These are phyloP conservation scores for Rubia occidens DNA, from an alignment of 305 asterid species.

Conservation along the genomic window DNA sequence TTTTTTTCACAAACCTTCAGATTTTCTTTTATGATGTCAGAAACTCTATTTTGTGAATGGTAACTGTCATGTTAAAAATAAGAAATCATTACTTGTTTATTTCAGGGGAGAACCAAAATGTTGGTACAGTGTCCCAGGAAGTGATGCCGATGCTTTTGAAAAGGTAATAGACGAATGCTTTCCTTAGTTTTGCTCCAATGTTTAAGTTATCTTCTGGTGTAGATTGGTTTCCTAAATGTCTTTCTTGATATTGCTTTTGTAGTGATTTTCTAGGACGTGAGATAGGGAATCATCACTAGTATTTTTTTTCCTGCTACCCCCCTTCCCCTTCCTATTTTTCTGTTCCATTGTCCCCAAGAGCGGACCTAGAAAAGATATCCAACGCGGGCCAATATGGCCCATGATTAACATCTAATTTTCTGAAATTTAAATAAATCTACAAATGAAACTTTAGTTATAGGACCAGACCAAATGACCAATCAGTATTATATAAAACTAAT, in stretches of 20 bases:
- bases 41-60: not conserved
- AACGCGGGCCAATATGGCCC: not conserved
- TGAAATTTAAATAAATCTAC: not conserved
- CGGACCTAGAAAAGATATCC: not conserved
- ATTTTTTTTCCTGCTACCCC: not conserved
- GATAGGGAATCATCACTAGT: not conserved
- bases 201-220: not conserved
- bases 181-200: conserved; percentile 2
- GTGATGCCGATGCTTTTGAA: conserved; percentile 76
- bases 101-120: conserved; percentile 98
- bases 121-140: conserved; percentile 98
- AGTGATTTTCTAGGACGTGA: conserved; percentile 3
- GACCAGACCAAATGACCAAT: too few relatives aligned
- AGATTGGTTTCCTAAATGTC: not conserved
- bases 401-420: not conserved
- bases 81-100: conserved; percentile 18
- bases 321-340: not conserved
- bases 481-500: not conserved
- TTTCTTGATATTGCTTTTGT: not conserved
- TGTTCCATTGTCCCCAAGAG: not conserved
- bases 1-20: not conserved
- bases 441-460: not conserved
- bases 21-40: not conserved
- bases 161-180: conserved; percentile 40
- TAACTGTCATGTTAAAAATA: conserved; percentile 7